Evolutionary conservation across 2,329 filamentous ascomycete genomes (phyloP).

Genomic region (Fusarium oxysporum): DNA sequence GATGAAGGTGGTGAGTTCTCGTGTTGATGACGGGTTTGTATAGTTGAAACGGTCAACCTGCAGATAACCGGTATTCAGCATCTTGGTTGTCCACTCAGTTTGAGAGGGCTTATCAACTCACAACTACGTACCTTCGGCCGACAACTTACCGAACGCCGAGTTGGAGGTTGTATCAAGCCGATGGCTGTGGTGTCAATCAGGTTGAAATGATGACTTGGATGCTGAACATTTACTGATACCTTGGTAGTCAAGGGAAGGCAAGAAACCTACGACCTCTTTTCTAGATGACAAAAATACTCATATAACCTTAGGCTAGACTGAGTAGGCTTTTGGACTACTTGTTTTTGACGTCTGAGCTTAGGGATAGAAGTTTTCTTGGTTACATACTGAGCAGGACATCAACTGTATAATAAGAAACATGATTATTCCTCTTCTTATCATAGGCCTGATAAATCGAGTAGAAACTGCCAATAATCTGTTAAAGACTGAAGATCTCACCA

Average conservation of each 20-base stretch:
- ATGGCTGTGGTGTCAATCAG: not conserved
- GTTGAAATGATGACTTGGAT: not conserved
- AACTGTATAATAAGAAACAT: too few species aligned
- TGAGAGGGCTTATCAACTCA: slow-evolving; percentile 14
- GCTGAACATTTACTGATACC: not conserved
- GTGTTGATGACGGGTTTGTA: slow-evolving; percentile 23
- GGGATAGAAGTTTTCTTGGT: not conserved
- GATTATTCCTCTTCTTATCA: too few species aligned
- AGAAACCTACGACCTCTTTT: not conserved
- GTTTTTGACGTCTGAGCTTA: not conserved
- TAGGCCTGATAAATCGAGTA: too few species aligned
- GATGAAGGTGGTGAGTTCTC: not conserved
- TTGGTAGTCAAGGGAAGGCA: not conserved
- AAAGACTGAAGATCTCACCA: not conserved
- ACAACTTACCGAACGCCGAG: slow-evolving; percentile 1
- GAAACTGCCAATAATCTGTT: not conserved
- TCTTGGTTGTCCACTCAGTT: slow-evolving; percentile 8
- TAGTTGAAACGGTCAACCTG: slow-evolving; percentile 21
- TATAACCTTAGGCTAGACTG: not conserved
- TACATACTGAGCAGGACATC: too few species aligned
- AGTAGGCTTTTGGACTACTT: not conserved
- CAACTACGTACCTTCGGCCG: not conserved
- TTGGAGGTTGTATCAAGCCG: not conserved
- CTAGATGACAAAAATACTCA: not conserved
- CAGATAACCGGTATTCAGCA: slow-evolving; percentile 15